Base-by-base conservation (phyloP, 495 filamentous ascomycete species). In the Letharia columbiana region DNA sequence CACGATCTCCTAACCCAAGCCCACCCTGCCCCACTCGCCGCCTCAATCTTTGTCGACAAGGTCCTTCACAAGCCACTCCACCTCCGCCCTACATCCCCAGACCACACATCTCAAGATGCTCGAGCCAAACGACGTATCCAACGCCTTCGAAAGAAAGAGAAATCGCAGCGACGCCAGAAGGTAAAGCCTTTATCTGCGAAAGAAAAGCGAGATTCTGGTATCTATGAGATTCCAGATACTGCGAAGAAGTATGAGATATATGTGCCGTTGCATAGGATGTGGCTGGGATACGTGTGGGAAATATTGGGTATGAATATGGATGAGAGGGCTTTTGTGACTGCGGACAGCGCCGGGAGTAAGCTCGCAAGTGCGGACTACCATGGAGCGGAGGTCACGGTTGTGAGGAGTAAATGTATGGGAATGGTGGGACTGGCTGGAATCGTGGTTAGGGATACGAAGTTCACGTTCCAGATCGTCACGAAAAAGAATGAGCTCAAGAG, bases 361-460 rank as follows among this genome's bases (percentile, higher is more conserved):
- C 75, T 96, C 62, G 85, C 82, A 31, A 89, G 87, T 71, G 91
- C 91, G 47, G 94, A 98, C 75, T 95, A 87, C 70, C 94, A 97
- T 75, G 94, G 94, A 0, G 92, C 93, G 23, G 78, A 86, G 74
- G 73, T 97, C 18, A 87, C 91, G 81, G 89, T 98, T 41, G 89
- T 93, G 66, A 77, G 92, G 66, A 90, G 90, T 74, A 73, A 84
- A 60, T 96, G 90, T 78, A 84, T 87, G 52, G 85, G 88, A 52
- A 78, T 92, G 63, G 94, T 98, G 7, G 93, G 94, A 0, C 71
- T 91, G 56, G 84, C 77, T 70, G 94, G 94, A 18, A 91, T 97
- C 72, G 89, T 97, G 70, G 83, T 96, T 28, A 86, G 90, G 73
- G 94, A 98, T 79, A 86, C 89, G 41, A 91, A 87, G 75, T 91